Percentiles rank a stretch among this genome's conserved stretches.
These are phyloP conservation scores for Tuber magnatum DNA, from an alignment of 495 filamentous ascomycete genomes.

Conservation along the genomic window DNA sequence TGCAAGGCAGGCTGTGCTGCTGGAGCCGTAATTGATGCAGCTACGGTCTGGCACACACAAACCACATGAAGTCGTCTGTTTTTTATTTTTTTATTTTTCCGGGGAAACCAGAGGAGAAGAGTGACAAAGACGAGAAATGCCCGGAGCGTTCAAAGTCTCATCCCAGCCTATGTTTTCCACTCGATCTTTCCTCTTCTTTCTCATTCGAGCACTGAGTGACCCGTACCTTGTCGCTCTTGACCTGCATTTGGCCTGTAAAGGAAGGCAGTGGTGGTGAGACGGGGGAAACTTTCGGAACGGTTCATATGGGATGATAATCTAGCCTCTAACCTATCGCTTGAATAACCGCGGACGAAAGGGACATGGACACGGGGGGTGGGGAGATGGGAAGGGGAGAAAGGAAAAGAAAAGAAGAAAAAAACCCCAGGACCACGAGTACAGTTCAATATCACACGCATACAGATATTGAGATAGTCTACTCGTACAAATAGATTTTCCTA, in stretches of 20 bases:
- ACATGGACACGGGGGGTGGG: conserved; percentile 24
- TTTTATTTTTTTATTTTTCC: neutral
- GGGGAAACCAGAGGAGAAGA: conserved; percentile 24
- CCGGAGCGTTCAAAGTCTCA: conserved; percentile 24
- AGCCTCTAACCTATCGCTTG: conserved; percentile 12
- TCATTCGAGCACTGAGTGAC: conserved; percentile 18
- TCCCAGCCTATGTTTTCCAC: neutral
- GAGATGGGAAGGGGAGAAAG: neutral
- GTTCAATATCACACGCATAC: neutral
- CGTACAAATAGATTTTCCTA: neutral
- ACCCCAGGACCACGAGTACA: neutral
- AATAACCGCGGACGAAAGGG: conserved; percentile 34
- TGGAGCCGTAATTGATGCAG: conserved; percentile 21
- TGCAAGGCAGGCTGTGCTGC: conserved; percentile 16
- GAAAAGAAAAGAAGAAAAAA: conserved; percentile 7
- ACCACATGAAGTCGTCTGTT: neutral
- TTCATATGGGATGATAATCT: conserved; percentile 13
- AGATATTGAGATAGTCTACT: neutral
- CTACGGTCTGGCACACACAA: conserved; percentile 4
- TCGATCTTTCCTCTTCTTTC: neutral
- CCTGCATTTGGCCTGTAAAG: conserved; percentile 18
- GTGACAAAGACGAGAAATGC: conserved; percentile 32
- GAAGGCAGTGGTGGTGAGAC: conserved; percentile 25
- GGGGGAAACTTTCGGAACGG: conserved; percentile 30
- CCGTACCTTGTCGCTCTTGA: conserved; percentile 18